Conservation (phyloP, 306 rosid species). For the Pterocarpus macrocarpus region DNA sequence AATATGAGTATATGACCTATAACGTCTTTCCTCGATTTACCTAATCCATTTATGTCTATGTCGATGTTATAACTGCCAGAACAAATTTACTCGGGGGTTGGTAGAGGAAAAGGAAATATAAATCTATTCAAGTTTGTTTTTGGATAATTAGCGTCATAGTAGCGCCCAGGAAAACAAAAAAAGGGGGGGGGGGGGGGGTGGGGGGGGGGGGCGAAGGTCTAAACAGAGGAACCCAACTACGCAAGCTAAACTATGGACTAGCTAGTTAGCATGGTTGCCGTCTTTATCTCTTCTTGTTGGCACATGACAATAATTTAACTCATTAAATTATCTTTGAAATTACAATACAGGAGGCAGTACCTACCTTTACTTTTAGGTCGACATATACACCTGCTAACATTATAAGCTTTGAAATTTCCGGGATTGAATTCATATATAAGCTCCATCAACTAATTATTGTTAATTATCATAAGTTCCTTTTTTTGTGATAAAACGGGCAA, state of each 20-base stretch:
- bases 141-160: not conserved
- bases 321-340: not conserved
- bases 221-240: not conserved
- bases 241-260: not conserved
- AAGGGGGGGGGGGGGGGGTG: not conserved
- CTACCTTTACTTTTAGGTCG: not conserved
- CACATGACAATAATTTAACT: conserved; percentile 4
- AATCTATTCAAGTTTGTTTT: not conserved
- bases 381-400: not conserved
- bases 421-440: not conserved
- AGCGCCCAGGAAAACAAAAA: not conserved
- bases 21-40: not conserved
- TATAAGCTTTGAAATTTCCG: not conserved
- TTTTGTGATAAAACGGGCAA: no score
- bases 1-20: not conserved
- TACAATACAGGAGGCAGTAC: not conserved
- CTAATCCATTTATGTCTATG: not conserved
- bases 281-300: not conserved
- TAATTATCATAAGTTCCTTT: not conserved
- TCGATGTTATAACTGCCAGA: not conserved
- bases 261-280: not conserved
- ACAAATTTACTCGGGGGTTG: not conserved
- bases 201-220: not conserved
- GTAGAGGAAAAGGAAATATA: not conserved
- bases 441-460: not conserved